Base-by-base conservation (phyloP, 164 flowering plant genomes). In the Magnolia changhungtana region DNA sequence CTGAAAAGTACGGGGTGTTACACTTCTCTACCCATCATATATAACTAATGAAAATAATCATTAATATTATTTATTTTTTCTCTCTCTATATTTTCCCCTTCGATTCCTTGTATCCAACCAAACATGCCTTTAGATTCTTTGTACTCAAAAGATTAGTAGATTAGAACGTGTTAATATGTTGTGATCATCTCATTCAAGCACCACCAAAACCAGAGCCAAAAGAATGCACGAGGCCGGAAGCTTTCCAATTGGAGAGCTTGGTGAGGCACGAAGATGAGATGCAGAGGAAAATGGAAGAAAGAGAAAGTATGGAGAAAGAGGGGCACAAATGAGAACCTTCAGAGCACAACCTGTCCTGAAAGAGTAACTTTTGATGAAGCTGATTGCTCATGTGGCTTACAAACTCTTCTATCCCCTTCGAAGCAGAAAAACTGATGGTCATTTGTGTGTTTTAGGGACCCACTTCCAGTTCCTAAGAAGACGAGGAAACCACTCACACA, bases 201-300 rank as follows among this genome's bases (percentile, higher is more conserved):
- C 98, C 98, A n/a, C 96, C 94, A 69, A 96, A 90, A 73, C 98
- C 99, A 63, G 96, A 90, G 78, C 92, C 97, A 61, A 96, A 91
- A 76, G 88, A 84, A 55, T 87, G 89, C 85, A 94, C 98, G 21
- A 90, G 78, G 77, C 93, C 97, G 18, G 97, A 92, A 81, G 97
- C 96, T 51, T 96, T 96, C 84, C 96, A 90, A 75, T 73, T 96
- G 81, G 97, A 90, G 77, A 96, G 99, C 83, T 70, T 96, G 69
- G 81, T 87, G 64, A 93, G 99, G 81, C 99, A 96, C 78, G 98
- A 94, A 80, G 96, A 90, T 77, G 99, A 94, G 83, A 76, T 92
- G 84, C 92, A 86, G 71, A 90, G 87, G 76, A 96, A 91, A 79
- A 86, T 93, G 91, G 95, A 94, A 78, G 98, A 96, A 78, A 87